These are phyloP conservation scores for Parietaria judaica DNA, from an alignment of 306 rosid species.

Conservation along the genomic window DNA sequence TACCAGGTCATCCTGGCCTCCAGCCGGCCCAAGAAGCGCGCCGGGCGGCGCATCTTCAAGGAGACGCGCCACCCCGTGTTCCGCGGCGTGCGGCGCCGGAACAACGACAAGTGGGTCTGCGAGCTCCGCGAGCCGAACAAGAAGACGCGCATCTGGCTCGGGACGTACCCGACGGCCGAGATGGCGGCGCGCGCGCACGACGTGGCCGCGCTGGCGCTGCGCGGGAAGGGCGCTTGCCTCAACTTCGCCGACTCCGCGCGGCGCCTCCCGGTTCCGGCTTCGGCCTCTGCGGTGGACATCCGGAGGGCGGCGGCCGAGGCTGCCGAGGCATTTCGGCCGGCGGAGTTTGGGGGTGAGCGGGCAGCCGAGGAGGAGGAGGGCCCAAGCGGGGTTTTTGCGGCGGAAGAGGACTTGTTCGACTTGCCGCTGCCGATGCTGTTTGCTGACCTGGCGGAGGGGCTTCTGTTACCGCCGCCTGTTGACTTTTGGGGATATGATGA, in stretches of 20 bases:
- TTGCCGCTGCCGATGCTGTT: conserved; percentile 32
- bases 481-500: background rate
- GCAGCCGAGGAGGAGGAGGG: background rate
- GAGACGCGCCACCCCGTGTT: conserved; percentile 84
- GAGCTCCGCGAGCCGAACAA: conserved; percentile 66
- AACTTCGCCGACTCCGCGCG: conserved; percentile 68
- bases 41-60: conserved; percentile 56
- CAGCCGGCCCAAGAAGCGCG: conserved; percentile 47
- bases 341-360: background rate
- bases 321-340: conserved; percentile 32
- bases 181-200: conserved; percentile 94
- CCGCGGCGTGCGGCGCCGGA: conserved; percentile 61
- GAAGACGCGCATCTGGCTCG: conserved; percentile 69
- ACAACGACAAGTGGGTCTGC: conserved; percentile 80
- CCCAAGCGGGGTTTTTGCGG: conserved; percentile 1
- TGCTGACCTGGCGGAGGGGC: conserved; percentile 43
- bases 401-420: conserved; percentile 25
- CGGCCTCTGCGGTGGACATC: conserved; percentile 39
- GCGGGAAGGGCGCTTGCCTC: conserved; percentile 57
- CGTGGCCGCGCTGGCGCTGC: conserved; percentile 55
- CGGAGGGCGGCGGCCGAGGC: conserved; percentile 50
- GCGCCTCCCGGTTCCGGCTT: conserved; percentile 38
- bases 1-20: conserved; percentile 51
- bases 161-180: conserved; percentile 63
- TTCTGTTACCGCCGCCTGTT: conserved; percentile 22